Percentiles rank a stretch among this genome's conserved stretches.
These are phyloP conservation scores for Dendrocalamus latiflorus DNA, from an alignment of 202 grass and related monocot species.

Conservation along the genomic window DNA sequence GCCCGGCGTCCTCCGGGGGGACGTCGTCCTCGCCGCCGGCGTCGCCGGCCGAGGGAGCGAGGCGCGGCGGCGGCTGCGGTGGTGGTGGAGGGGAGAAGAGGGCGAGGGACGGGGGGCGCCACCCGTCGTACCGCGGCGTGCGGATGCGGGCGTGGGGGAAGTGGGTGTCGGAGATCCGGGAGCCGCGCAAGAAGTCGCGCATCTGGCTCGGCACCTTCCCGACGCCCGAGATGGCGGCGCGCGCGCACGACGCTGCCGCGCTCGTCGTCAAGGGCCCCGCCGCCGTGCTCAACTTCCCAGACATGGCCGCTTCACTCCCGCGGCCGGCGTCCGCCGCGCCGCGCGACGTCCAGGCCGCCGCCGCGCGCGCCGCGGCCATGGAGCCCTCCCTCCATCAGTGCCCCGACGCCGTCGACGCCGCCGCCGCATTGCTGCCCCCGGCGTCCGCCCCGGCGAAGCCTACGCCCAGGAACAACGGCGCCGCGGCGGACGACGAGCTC, in stretches of 20 bases:
- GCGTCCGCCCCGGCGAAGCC: no score
- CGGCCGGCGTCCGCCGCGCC: conserved; percentile 39
- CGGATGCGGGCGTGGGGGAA: conserved; percentile 84
- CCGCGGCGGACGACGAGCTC: conserved; percentile 22
- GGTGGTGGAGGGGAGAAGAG: conserved; percentile 10
- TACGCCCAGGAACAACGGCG: background rate
- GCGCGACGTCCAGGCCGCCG: conserved; percentile 66
- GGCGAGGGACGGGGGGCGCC: background rate
- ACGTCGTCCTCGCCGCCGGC: conserved; percentile 13
- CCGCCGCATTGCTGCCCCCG: background rate
- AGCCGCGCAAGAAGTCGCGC: conserved; percentile 76
- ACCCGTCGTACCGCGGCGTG: conserved; percentile 65
- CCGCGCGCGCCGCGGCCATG: conserved; percentile 49
- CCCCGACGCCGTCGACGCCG: background rate
- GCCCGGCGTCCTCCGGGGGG: conserved; percentile 36
- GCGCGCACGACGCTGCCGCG: conserved; percentile 70
- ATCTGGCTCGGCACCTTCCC: conserved; percentile 90
- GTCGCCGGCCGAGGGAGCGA: background rate
- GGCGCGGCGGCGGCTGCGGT: background rate
- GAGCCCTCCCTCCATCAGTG: background rate
- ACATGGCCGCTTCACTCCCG: conserved; percentile 32
- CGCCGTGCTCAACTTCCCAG: conserved; percentile 74
- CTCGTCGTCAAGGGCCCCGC: conserved; percentile 59
- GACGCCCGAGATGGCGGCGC: conserved; percentile 64
- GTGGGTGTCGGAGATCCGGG: conserved; percentile 85